phyloP scores from a whole-genome alignment of 106 monocot species.

The Cymbidium sinense region DNA sequence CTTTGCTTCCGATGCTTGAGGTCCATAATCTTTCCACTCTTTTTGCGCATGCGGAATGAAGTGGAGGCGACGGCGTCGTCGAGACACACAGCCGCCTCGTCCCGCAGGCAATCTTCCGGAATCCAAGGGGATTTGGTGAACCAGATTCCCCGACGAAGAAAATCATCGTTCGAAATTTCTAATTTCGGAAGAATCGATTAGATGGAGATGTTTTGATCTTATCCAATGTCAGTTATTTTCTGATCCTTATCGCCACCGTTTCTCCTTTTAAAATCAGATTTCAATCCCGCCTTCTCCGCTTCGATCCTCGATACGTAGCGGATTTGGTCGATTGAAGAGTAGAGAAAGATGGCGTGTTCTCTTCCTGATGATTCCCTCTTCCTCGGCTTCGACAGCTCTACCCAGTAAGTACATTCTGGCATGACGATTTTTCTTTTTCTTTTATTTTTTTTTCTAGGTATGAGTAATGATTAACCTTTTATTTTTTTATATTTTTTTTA shows the following conservation, averaged over 20 bases:
- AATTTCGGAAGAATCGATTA: neutral
- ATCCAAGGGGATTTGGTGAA: too few relatives aligned
- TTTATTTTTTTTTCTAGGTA: too few relatives aligned
- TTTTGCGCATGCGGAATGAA: too few relatives aligned
- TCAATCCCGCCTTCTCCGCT: neutral
- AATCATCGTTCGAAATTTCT: neutral
- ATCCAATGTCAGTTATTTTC: neutral
- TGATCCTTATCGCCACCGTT: neutral
- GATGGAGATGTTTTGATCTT: neutral
- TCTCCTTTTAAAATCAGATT: neutral
- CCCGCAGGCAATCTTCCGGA: neutral
- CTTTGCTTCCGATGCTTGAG: too few relatives aligned
- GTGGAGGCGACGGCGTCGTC: too few relatives aligned
- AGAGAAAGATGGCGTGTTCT: conserved; percentile 29
- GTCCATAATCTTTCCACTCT: too few relatives aligned
- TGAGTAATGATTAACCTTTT: neutral
- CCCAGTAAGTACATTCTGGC: conserved; percentile 52
- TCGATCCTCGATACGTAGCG: too few relatives aligned
- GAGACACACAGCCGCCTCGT: too few relatives aligned
- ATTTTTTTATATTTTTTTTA: neutral
- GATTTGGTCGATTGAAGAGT: too few relatives aligned
- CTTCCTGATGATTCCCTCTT: conserved; percentile 70
- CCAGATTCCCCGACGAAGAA: neutral
- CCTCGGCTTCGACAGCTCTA: conserved; percentile 92
- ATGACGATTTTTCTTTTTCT: too few relatives aligned